Base-by-base conservation (phyloP, 805 yeast species). In the Kodamaea jinghongensis region DNA sequence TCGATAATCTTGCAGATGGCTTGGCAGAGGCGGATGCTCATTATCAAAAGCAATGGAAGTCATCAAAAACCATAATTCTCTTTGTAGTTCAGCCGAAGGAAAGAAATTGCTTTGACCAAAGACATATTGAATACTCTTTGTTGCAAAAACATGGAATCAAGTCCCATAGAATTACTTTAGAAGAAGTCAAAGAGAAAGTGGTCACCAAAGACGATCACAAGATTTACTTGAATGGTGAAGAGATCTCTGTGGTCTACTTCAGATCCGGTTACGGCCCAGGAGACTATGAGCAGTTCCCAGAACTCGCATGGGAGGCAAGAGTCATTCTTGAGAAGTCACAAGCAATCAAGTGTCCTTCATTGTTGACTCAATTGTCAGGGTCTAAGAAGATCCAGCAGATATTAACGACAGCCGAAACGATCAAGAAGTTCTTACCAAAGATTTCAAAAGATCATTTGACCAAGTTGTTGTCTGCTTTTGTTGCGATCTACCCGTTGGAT, bases 341-440 rank as follows among this genome's bases (percentile, higher is more conserved):
- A 37, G 95, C 98, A 1, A 83, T 93, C 45, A 90, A 93, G 60
- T 91, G 96, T 46, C 99, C 99, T 2, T 81, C 93, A 3, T 66
- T 91, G 22, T 65, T 87, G 44, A 87, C 95, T 2, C 99, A 93
- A 62, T 70, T 93, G 42, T 78, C 96, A 15, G 99, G 99, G 1
- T 81, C 96, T 13, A 93, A 93, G 56, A 93, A 93, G 61, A 75
- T 93, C 38, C 99, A 93, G 65, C 99, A 93, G 60, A 67, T 89
- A 17, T 73, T 93, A 39, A 86, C 96, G 0, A 71, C 76, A 26
- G 67, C 71, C 14, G 54, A 59, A 6, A 60, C 71, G 4, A 50
- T 93, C 28, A 49, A 63, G 10, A 60, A 70, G 35, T 79, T 83
- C 46, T 56, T 79, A 15, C 62, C 71, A 0, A 54, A 52, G 5